Evolutionary conservation across 805 yeast species (phyloP), one percentile per base, ranked within the genome.

Genomic region (Candida schatavii): DNA sequence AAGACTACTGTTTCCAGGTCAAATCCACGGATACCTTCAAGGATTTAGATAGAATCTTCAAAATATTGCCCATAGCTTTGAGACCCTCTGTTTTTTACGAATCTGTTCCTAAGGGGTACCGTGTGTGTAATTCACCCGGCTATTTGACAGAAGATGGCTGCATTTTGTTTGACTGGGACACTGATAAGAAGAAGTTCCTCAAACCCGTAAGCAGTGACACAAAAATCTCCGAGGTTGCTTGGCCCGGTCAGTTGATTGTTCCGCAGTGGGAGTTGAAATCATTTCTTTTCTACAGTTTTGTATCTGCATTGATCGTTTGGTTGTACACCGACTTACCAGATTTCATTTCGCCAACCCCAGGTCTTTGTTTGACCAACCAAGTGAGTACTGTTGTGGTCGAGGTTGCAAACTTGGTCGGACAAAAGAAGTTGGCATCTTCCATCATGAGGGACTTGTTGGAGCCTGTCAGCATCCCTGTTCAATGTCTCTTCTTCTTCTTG

Each of bases 271-370:
- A 70, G 46, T 65, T 65, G 45, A 70, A 77, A 54, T 51, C 62
- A 21, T 64, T 68, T 45, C 72, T 68, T 22, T 73, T 62, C 48
- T 66, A 72, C 49, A 50, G 70, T 26, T 57, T 74, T 41, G 38
- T 68, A 14, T 39, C 72, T 1, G 43, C 67, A 3, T 64, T 87
- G 52, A 39, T 75, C 7, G 64, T 66, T 14, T 93, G 99, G 98
- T 75, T 93, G 45, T 93, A 90, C 62, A 82, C 96, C 1, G 98
- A 93, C 66, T 74, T 93, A 59, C 99, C 99, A 2, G 96, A 88
- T 56, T 76, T 72, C 52, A 70, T 88, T 41, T 78, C 90, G 27
- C 97, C 97, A 37, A 91, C 98, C 3, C 98, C 98, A 0, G 97
- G 97, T 19, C 75, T 81, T 43, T 85, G 90, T 49, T 65, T 88